phyloP scores from a whole-genome alignment of 2,329 filamentous ascomycete species.

The Phialophora verrucosa region DNA sequence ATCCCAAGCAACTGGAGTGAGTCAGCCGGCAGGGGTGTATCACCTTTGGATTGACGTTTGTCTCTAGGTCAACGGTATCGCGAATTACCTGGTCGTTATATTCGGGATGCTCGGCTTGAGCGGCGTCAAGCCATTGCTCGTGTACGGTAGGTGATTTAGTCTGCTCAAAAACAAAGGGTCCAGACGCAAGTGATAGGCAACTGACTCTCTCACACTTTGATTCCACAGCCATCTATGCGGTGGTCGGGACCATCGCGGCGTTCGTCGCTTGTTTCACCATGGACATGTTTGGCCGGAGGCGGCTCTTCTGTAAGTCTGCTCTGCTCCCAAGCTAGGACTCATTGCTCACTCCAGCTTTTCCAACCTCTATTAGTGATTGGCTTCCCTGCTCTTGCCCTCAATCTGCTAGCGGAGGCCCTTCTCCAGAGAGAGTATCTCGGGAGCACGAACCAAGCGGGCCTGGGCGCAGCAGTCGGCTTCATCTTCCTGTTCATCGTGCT shows the following conservation, averaged over 20 bases:
- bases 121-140: slow-evolving; percentile 50
- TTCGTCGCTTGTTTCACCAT: slow-evolving; percentile 60
- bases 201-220: background rate
- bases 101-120: slow-evolving; percentile 46
- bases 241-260: slow-evolving; percentile 58
- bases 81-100: slow-evolving; percentile 51
- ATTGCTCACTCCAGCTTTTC: background rate
- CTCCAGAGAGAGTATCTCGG: slow-evolving; percentile 45
- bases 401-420: slow-evolving; percentile 48
- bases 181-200: too few relatives aligned
- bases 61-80: slow-evolving; percentile 34
- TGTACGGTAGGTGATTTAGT: slow-evolving; percentile 42
- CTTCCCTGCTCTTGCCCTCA: slow-evolving; percentile 47
- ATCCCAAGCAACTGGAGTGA: slow-evolving; percentile 43
- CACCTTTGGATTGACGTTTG: background rate
- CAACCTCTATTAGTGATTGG: slow-evolving; percentile 44
- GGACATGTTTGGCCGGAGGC: slow-evolving; percentile 46
- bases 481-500: slow-evolving; percentile 50
- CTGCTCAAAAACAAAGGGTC: too few relatives aligned
- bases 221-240: slow-evolving; percentile 17
- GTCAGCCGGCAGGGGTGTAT: background rate
- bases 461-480: slow-evolving; percentile 48
- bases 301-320: slow-evolving; percentile 43
- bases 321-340: background rate
- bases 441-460: slow-evolving; percentile 44